These are phyloP conservation scores for Cetraspora pellucida DNA, from an alignment of 192 early-diverging fungal genomes.

Conservation along the genomic window DNA sequence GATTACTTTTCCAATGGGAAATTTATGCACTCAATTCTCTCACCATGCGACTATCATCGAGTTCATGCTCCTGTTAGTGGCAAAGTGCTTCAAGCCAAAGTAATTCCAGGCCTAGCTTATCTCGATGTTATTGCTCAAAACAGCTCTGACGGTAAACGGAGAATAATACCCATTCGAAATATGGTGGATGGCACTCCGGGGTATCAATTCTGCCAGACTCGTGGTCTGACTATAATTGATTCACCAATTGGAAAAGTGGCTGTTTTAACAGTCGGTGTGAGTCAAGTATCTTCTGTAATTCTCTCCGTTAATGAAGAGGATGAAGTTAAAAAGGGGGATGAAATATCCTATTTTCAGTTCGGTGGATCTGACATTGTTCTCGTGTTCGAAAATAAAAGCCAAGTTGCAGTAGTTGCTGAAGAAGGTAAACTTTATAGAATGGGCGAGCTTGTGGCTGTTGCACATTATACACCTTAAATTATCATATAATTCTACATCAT, in stretches of 20 bases:
- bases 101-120: conserved; percentile 10
- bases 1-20: not conserved
- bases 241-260: conserved; percentile 14
- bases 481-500: no score
- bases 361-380: conserved; percentile 73
- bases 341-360: conserved; percentile 78
- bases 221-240: not conserved
- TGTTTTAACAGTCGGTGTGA: conserved; percentile 18
- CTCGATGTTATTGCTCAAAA: not conserved
- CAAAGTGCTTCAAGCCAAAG: conserved; percentile 21
- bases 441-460: conserved; percentile 14
- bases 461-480: not conserved
- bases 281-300: conserved; percentile 18
- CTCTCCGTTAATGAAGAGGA: not conserved
- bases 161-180: not conserved
- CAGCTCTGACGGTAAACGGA: not conserved
- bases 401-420: not conserved
- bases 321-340: conserved; percentile 62
- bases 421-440: not conserved
- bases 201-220: conserved; percentile 27
- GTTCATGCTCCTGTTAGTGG: conserved; percentile 16
- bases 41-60: conserved; percentile 18
- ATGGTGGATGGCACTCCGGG: not conserved
- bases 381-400: conserved; percentile 59
- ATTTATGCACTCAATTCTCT: conserved; percentile 31